Base-by-base conservation (phyloP, 768 basidiomycete species). In the Mycena sanguinolenta region DNA sequence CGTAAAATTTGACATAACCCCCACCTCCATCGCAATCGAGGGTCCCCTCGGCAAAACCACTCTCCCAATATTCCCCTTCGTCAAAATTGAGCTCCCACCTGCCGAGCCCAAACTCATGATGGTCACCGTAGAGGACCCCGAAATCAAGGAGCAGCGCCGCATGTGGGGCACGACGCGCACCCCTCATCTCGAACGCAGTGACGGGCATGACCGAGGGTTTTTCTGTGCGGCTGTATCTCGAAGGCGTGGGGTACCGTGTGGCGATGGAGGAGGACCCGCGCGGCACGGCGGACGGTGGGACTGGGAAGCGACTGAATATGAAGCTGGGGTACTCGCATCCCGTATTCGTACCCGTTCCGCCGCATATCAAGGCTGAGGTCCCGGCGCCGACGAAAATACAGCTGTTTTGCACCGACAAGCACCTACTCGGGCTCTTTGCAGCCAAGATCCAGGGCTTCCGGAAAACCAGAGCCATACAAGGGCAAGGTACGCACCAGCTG, bases 381-480 rank as follows among this genome's bases (percentile, higher is more conserved):
- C 93, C 94, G 25, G 83, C 85, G 34, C 89, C 97, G 9, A 98
- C 97, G 2, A 93, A 94, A 82, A 95, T 99, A 66, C 81, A 66
- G 79, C 91, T 34, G 81, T 99, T 28, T 87, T 83, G 96, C 74
- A 93, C 89, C 63, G 93, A 98, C 83, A 98, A 98, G 80, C 93
- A 98, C 75, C 82, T 86, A 58, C 79, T 99, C 64, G 96, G 96
- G 1, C 85, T 95, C 72, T 98, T 98, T 77, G 94, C 96, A 0
- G 96, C 97, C 9, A 89, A 90, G 19, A 53, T 69, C 28, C 86
- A 96, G 71, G 87, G 86, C 68, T 92, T 91, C 83, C 88, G 97
- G 75, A 92, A n/a, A 92, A 74, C 97, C 97, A 25, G 97, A 99
- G 78, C 97, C 96, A 19, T 99, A 98, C 83, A 95, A 98, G 82